Conservation (phyloP, 2,329 filamentous ascomycete species). For the Coniochaeta sp. region DNA sequence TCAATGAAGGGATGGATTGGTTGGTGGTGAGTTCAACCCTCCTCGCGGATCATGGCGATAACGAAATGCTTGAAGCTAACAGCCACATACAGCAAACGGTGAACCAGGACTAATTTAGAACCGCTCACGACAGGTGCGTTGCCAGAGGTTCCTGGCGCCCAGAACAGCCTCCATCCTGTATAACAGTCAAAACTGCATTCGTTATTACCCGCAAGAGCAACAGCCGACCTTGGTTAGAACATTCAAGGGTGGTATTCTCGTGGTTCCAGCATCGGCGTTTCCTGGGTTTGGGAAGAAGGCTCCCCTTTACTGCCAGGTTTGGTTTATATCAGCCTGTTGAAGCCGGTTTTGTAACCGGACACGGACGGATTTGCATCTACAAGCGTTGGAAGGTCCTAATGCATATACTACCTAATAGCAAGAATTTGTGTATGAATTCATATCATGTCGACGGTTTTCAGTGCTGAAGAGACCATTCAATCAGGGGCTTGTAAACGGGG, state of each 20-base stretch:
- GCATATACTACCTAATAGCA: neutral
- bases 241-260: neutral
- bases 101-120: neutral
- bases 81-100: neutral
- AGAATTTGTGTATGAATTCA: neutral
- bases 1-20: conserved; percentile 99
- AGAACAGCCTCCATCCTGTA: neutral
- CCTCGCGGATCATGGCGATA: too few relatives aligned
- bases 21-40: conserved; percentile 59
- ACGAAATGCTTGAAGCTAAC: neutral
- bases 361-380: neutral
- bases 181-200: neutral
- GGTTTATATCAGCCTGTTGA: neutral
- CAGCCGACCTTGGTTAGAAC: neutral
- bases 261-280: neutral
- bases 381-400: neutral
- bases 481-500: neutral
- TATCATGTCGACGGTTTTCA: neutral
- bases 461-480: neutral
- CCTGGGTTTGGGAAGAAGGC: neutral
- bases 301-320: neutral
- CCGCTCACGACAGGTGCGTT: neutral
- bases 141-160: too few relatives aligned
- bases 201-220: neutral
- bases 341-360: neutral